Conservation (phyloP, 1,284 basidiomycete genomes). For the Entoloma clypeatum region DNA sequence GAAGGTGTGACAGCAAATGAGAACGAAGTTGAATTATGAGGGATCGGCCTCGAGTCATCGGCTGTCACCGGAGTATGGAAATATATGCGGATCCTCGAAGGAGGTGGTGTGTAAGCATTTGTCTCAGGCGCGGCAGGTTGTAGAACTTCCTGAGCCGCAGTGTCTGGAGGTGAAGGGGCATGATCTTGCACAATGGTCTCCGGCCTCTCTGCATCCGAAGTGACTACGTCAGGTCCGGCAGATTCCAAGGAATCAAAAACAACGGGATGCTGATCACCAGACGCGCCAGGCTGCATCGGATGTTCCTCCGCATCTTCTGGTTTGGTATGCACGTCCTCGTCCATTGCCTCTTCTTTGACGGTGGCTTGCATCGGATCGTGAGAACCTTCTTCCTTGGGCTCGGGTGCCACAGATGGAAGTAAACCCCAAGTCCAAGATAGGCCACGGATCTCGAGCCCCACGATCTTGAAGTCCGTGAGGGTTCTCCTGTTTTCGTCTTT, state of each 20-base stretch:
- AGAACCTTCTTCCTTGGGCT: too few species aligned
- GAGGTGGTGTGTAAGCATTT: slow-evolving; percentile 46
- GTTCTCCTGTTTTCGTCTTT: slow-evolving; percentile 81
- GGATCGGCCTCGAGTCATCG: slow-evolving; percentile 71
- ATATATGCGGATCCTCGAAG: slow-evolving; percentile 79
- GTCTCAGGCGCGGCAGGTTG: slow-evolving; percentile 24
- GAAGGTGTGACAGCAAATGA: slow-evolving; percentile 44
- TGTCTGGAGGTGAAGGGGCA: slow-evolving; percentile 6
- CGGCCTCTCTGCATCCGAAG: slow-evolving; percentile 2
- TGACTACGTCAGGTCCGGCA: slow-evolving; percentile 6
- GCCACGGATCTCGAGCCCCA: slow-evolving; percentile 78
- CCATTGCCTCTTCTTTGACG: slow-evolving; percentile 36
- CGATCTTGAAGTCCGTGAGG: slow-evolving; percentile 94
- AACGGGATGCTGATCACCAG: too few species aligned
- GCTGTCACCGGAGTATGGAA: slow-evolving; percentile 80
- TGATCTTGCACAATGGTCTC: slow-evolving; percentile 2
- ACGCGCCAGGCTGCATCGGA: too few species aligned
- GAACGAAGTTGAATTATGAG: slow-evolving; percentile 44
- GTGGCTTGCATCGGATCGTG: too few species aligned
- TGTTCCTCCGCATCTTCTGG: too few species aligned
- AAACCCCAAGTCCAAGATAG: slow-evolving; percentile 73
- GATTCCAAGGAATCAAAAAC: too few species aligned
- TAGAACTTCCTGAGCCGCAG: slow-evolving; percentile 20
- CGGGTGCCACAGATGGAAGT: slow-evolving; percentile 35
- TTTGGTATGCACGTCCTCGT: slow-evolving; percentile 33